phyloP scores from a whole-genome alignment of 192 early-diverging fungal genomes.

The Linnemannia elongata region DNA sequence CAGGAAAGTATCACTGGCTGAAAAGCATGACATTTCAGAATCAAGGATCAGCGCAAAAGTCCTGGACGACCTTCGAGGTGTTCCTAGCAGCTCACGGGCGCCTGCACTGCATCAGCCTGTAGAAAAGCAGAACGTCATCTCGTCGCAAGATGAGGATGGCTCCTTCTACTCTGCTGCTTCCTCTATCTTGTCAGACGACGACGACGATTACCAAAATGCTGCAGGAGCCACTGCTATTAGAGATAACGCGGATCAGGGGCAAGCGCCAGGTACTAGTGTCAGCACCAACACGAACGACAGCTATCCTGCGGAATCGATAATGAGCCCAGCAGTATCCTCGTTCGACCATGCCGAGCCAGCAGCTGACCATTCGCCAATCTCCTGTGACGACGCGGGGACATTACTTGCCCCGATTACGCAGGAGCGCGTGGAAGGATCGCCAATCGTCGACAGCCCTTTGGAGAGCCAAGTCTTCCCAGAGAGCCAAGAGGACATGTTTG shows the following conservation, averaged over 20 bases:
- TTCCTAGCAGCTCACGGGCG: background rate
- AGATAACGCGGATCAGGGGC: background rate
- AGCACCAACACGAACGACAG: background rate
- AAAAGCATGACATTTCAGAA: background rate
- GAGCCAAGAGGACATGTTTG: conserved; percentile 28
- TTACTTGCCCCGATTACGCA: background rate
- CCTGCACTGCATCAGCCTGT: background rate
- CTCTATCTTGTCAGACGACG: conserved; percentile 1
- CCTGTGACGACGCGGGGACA: background rate
- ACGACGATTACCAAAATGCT: background rate
- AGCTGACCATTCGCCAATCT: background rate
- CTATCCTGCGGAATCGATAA: background rate
- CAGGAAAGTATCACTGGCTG: background rate
- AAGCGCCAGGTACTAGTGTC: no score
- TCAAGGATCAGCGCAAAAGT: background rate
- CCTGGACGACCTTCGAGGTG: conserved; percentile 28
- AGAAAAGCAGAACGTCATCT: background rate
- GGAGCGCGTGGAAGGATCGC: conserved; percentile 6
- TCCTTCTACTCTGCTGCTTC: conserved; percentile 38
- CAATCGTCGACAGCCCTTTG: background rate
- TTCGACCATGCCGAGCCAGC: background rate
- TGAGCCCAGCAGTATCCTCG: background rate
- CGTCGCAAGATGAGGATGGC: conserved; percentile 26
- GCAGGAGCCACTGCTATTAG: background rate
- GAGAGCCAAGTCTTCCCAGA: conserved; percentile 22